Base-by-base conservation (phyloP, 2,329 filamentous ascomycete species). In the Dothiorella sarmentorum region DNA sequence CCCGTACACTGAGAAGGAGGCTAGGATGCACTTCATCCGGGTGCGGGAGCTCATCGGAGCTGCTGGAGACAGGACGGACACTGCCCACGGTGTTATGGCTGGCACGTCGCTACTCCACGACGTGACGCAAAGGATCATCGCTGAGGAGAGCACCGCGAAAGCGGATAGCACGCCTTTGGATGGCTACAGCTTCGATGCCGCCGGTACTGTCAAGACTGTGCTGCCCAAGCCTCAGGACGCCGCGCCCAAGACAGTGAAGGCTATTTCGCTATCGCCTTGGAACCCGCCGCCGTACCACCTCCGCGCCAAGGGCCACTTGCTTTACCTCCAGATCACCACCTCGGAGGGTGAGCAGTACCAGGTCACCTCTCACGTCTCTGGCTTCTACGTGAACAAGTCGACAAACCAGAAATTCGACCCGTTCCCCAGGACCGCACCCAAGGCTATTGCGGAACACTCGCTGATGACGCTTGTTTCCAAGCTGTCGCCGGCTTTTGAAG, bases 1-100 rank as follows among this genome's bases (percentile, higher is more conserved):
- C 70, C 90, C 95, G 44, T 99, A 99, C 75, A 99, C 91, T 42
- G 94, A 99, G 78, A 97, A 96, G 78, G 94, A 99, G 77, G 93
- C 94, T 27, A 87, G 95, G 64, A 89, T 99, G 80, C 94, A 99
- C 75, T 79, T 97, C 63, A 85, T 99, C 55, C 84, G 94, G 64
- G 88, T 96, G 62, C 84, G 94, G 63, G 94, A 99, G 71, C 82
- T 99, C 64, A 91, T 99, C 66, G 94, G 94, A 49, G 93, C 93
- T 66, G 87, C 93, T 40, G 91, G 91, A 40, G 86, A 97, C 73
- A 87, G 92, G 61, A 88, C 91, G 57, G 94, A 97, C 72, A 85
- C 87, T 58, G 82, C 95, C 42, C 88, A 96, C 66, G 94, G 94
- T 61, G 85, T 97, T 60, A 81, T 90, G 57, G 87, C 94, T 0